Percentiles rank a stretch among this genome's conserved stretches.
Conservation (phyloP, 1,284 basidiomycete genomes). For the Cutaneotrichosporon spelunceum region DNA sequence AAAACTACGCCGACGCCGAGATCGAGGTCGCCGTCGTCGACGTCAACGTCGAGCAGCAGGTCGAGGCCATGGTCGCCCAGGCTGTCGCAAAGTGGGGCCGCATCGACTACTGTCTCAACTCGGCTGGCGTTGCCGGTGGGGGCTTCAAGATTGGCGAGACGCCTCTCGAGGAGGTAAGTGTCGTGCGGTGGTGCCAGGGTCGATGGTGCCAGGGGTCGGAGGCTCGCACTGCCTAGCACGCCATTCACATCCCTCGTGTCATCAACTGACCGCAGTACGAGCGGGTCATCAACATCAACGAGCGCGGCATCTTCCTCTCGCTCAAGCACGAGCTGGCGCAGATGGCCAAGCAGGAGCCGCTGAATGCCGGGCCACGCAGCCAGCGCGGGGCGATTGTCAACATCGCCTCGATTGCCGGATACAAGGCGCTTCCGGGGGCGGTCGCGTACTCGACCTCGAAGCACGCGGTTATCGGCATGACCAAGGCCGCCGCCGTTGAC, state of each 20-base stretch:
- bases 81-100: conserved; percentile 29
- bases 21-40: conserved; percentile 15
- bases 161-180: conserved; percentile 21
- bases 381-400: conserved; percentile 29
- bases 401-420: conserved; percentile 18
- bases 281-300: conserved; percentile 31
- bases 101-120: conserved; percentile 40
- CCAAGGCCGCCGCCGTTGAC: conserved; percentile 22
- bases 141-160: conserved; percentile 9
- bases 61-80: conserved; percentile 14
- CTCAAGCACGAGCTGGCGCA: conserved; percentile 23
- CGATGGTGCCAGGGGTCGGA: too few relatives aligned
- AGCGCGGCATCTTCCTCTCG: conserved; percentile 26
- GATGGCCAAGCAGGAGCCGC: conserved; percentile 25
- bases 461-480: conserved; percentile 27
- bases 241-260: not conserved
- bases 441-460: conserved; percentile 24
- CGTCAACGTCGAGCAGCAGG: conserved; percentile 19
- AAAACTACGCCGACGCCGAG: conserved; percentile 1
- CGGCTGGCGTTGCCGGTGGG: conserved; percentile 31
- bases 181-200: too few relatives aligned
- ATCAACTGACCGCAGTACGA: conserved; percentile 26
- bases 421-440: conserved; percentile 3
- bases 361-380: conserved; percentile 13
- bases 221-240: too few relatives aligned